phyloP scores from a whole-genome alignment of 768 basidiomycete species.

The Hygrocybe punicea region DNA sequence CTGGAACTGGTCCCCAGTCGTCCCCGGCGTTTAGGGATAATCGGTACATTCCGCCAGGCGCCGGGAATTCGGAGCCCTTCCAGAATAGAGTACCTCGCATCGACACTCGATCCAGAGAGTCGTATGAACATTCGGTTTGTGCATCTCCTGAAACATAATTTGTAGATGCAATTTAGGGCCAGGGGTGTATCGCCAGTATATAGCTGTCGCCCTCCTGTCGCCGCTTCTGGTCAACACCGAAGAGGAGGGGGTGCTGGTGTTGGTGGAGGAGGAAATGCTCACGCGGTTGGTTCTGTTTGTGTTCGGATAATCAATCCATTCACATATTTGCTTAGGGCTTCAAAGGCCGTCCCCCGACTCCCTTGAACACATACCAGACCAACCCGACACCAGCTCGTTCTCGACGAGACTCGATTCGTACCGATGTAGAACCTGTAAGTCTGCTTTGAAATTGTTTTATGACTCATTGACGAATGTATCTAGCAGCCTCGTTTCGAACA shows the following conservation, averaged over 20 bases:
- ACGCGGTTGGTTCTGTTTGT: neutral
- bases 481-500: neutral
- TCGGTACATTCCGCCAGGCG: neutral
- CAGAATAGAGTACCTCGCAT: neutral
- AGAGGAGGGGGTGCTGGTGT: too few relatives aligned
- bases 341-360: neutral
- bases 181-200: neutral
- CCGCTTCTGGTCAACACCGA: neutral
- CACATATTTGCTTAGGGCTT: neutral
- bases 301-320: neutral
- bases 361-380: neutral
- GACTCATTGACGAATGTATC: neutral
- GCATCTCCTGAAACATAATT: neutral
- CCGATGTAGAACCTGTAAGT: neutral
- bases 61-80: neutral
- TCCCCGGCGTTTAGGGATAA: neutral
- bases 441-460: neutral
- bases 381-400: neutral
- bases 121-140: neutral
- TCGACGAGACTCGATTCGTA: neutral
- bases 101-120: neutral
- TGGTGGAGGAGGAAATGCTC: neutral
- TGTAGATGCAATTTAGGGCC: neutral
- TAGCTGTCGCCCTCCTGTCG: neutral
- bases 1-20: slow-evolving; percentile 7